Evolutionary conservation across 768 basidiomycete species (phyloP).

Genomic region (Erythrobasidium yunnanense): DNA sequence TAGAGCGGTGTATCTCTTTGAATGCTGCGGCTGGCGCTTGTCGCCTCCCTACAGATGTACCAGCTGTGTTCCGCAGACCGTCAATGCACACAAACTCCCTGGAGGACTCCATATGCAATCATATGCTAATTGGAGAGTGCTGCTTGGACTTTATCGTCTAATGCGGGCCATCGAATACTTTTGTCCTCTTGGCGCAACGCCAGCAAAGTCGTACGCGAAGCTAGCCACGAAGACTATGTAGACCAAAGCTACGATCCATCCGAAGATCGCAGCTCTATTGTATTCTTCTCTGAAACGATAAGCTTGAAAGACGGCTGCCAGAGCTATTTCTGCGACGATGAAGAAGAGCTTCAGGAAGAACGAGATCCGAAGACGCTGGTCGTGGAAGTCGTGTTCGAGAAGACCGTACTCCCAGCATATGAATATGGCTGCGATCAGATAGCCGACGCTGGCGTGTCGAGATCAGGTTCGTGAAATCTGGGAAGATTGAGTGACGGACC

Average conservation of each 20-base stretch:
- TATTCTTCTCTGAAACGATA: not conserved
- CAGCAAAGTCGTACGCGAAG: not conserved
- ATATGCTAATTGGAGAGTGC: no score
- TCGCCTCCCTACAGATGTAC: not conserved
- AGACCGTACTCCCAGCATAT: not conserved
- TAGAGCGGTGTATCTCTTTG: no score
- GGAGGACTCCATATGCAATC: not conserved
- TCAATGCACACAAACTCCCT: no score
- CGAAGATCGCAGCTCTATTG: not conserved
- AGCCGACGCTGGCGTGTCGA: not conserved
- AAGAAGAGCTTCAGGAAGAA: not conserved
- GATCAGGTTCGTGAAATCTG: not conserved
- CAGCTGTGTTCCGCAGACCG: no score
- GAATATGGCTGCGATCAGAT: not conserved
- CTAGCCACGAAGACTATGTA: not conserved
- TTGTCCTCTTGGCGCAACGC: not conserved
- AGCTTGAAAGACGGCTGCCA: not conserved
- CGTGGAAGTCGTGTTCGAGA: not conserved
- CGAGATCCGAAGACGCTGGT: not conserved
- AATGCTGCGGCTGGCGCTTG: no score
- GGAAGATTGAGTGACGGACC: not conserved
- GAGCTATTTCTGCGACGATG: not conserved
- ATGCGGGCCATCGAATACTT: no score
- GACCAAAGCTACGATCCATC: not conserved
- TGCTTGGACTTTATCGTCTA: no score